Evolutionary conservation across 2,329 filamentous ascomycete genomes (phyloP), one percentile per base, ranked within the genome.

Genomic region (Trichoderma sp.): DNA sequence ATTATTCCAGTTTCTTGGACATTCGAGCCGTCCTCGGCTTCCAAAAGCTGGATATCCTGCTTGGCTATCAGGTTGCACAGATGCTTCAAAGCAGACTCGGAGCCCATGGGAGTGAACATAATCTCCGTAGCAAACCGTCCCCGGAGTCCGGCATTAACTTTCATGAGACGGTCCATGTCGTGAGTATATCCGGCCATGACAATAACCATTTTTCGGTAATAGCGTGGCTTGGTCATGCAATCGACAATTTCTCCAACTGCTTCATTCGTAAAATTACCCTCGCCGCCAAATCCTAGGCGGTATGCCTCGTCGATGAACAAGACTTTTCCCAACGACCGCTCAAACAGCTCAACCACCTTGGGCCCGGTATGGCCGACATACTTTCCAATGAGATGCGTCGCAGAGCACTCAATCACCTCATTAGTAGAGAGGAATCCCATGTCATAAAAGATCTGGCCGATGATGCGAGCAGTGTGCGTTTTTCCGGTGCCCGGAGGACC

Each of bases 201-300:
- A 13, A 73, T 69, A 11, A 74, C 65, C 50, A 74, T 62, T 23
- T 73, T 73, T n/a, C 55, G 30, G n/a, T 61, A 4, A 30, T 71
- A 73, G 9, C 39, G 58, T 4, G 68, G 55, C 26, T 71, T 72
- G 8, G 65, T 74, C 53, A 74, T 30, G 39, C 50, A 55, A 43
- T 73, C 65, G 3, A 73, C 71, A n/a, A 59, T 32, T 5, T 47
- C 43, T 3, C 47, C 47, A 26, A 66, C n/a, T 15, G 43, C 63
- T 9, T 66, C 28, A 13, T 23, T 20, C 4, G 43, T 12, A 55
- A 66, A 66, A 9, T 15, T 43, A 15, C 7, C 3, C 8, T 9
- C 2, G 4, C n/a, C 63, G 15, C 26, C 28, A 20, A 3, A 3
- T n/a, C 4, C 17, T 4, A 66, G 20, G 39, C 63, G 43, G 28